phyloP scores from a whole-genome alignment of 345 rosid species.

The Citrus reticulata region DNA sequence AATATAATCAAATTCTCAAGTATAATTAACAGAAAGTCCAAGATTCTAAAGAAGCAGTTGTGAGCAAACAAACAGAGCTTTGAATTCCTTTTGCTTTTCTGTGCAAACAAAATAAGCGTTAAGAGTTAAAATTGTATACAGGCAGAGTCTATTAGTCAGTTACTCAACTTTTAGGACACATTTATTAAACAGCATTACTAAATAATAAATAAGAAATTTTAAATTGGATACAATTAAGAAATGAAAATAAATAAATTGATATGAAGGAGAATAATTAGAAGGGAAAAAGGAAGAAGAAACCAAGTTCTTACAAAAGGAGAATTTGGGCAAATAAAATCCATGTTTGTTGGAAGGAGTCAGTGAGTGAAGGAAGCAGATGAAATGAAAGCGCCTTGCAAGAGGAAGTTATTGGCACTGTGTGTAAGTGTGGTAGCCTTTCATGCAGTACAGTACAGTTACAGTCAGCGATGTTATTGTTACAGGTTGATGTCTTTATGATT shows the following conservation, averaged over 20 bases:
- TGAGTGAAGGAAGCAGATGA: neutral
- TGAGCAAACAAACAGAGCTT: neutral
- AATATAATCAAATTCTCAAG: neutral
- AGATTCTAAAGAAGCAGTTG: neutral
- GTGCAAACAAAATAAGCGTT: slow-evolving; percentile 6
- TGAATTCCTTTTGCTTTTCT: neutral
- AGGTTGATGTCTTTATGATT: neutral
- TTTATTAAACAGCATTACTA: too few species aligned
- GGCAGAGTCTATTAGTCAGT: neutral
- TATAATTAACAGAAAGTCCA: neutral
- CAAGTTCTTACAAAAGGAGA: slow-evolving; percentile 40
- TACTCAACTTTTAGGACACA: neutral
- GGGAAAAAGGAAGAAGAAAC: neutral
- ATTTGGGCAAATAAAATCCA: slow-evolving; percentile 36
- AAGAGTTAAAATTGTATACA: neutral
- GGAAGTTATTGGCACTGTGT: too few species aligned
- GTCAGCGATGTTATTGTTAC: neutral
- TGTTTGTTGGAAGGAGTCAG: neutral
- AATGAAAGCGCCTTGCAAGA: neutral
- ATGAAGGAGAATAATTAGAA: neutral
- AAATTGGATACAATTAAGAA: too few species aligned
- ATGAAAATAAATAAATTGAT: neutral
- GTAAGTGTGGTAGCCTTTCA: neutral
- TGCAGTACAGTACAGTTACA: neutral
- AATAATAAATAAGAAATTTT: neutral